These are phyloP conservation scores for Darksidea phi DNA, from an alignment of 495 filamentous ascomycete species.

Conservation along the genomic window DNA sequence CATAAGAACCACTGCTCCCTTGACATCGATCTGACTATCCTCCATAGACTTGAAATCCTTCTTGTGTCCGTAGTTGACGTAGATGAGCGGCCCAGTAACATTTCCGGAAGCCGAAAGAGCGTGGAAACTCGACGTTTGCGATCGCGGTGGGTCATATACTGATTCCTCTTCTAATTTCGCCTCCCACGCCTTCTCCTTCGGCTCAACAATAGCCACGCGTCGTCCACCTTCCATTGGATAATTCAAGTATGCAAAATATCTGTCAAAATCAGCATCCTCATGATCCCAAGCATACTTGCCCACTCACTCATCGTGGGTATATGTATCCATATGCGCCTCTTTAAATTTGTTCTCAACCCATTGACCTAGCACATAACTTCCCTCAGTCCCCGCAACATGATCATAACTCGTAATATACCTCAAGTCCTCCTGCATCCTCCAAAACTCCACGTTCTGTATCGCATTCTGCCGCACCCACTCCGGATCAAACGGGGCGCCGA, in stretches of 20 bases:
- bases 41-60: conserved; percentile 75
- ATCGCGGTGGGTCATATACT: conserved; percentile 51
- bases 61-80: conserved; percentile 85
- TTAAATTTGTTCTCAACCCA: conserved; percentile 75
- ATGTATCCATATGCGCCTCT: conserved; percentile 66
- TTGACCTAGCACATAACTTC: conserved; percentile 76
- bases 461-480: conserved; percentile 68
- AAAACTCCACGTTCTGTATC: conserved; percentile 64
- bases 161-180: conserved; percentile 79
- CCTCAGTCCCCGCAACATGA: conserved; percentile 88
- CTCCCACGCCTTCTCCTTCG: conserved; percentile 67
- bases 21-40: conserved; percentile 67
- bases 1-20: conserved; percentile 81
- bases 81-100: conserved; percentile 88
- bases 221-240: conserved; percentile 77
- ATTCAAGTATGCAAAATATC: conserved; percentile 76
- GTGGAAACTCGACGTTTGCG: conserved; percentile 75
- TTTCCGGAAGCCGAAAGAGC: conserved; percentile 85
- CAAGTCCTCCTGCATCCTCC: conserved; percentile 67
- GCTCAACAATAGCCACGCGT: conserved; percentile 77
- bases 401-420: conserved; percentile 72
- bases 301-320: conserved; percentile 59
- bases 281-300: too few species aligned
- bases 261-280: conserved; percentile 13
- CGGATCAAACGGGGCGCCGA: conserved; percentile 58